phyloP scores from a whole-genome alignment of 805 yeast species.

The Saccharomycopsis selenospora region DNA sequence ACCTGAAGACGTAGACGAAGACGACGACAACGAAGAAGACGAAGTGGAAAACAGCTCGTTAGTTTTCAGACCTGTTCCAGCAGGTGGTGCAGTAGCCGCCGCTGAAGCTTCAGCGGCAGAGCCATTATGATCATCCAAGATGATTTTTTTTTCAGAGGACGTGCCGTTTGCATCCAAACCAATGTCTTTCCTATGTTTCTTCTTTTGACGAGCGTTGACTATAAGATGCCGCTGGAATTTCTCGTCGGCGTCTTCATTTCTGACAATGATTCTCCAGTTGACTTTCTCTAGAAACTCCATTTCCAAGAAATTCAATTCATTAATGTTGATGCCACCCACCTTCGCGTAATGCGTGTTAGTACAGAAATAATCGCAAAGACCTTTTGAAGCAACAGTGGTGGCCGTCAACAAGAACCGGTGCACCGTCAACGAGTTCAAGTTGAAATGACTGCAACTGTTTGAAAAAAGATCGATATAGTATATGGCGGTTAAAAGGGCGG shows the following conservation, averaged over 20 bases:
- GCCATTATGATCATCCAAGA: conserved; percentile 1
- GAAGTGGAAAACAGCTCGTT: neutral
- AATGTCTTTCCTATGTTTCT: conserved; percentile 19
- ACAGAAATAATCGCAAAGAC: conserved; percentile 88
- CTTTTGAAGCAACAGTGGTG: conserved; percentile 84
- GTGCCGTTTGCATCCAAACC: conserved; percentile 20
- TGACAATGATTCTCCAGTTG: conserved; percentile 68
- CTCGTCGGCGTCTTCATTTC: conserved; percentile 32
- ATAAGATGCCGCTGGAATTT: conserved; percentile 29
- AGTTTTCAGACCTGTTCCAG: neutral
- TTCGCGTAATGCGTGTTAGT: conserved; percentile 91
- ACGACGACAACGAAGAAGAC: neutral
- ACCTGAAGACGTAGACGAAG: neutral
- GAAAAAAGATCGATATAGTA: conserved; percentile 85
- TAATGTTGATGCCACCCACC: conserved; percentile 86
- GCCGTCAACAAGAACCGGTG: conserved; percentile 88
- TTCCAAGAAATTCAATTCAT: conserved; percentile 80
- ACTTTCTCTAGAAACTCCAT: conserved; percentile 79
- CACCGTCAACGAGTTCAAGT: conserved; percentile 84
- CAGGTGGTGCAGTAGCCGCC: conserved; percentile 2
- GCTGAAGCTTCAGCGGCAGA: neutral
- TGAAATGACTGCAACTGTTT: conserved; percentile 68
- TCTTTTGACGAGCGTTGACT: conserved; percentile 27
- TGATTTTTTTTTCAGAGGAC: neutral
- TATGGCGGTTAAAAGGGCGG: conserved; percentile 73